Conservation (phyloP, 805 yeast genomes). For the Komagataella populi region DNA sequence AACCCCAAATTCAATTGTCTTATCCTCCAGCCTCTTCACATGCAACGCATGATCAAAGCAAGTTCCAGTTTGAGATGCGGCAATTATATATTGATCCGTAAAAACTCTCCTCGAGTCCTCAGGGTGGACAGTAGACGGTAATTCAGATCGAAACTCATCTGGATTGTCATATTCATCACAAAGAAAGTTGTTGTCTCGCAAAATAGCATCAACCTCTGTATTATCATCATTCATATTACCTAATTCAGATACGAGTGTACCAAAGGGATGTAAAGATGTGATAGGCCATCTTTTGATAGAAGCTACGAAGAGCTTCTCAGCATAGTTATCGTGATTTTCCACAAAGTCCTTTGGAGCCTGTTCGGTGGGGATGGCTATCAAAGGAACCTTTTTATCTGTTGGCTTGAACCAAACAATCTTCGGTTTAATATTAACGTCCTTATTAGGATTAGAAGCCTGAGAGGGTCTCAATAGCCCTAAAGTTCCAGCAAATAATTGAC, state of each 20-base stretch:
- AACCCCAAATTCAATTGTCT: slow-evolving; percentile 68
- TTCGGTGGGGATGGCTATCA: slow-evolving; percentile 96
- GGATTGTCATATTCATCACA: slow-evolving; percentile 57
- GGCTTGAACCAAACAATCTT: slow-evolving; percentile 99
- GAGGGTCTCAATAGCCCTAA: slow-evolving; percentile 91
- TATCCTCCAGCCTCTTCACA: slow-evolving; percentile 46
- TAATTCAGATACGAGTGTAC: slow-evolving; percentile 76
- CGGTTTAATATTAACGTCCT: slow-evolving; percentile 44
- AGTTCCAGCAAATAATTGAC: slow-evolving; percentile 91
- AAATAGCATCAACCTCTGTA: slow-evolving; percentile 77
- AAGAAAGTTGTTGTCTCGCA: slow-evolving; percentile 75
- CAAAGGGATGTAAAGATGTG: slow-evolving; percentile 95
- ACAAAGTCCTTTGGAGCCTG: slow-evolving; percentile 95
- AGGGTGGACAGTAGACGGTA: slow-evolving; percentile 18
- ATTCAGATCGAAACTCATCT: slow-evolving; percentile 10
- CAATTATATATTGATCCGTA: slow-evolving; percentile 45
- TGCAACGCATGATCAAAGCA: slow-evolving; percentile 73
- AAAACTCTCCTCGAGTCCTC: slow-evolving; percentile 34
- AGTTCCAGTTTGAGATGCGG: slow-evolving; percentile 43
- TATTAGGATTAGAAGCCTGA: slow-evolving; percentile 73
- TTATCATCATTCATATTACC: slow-evolving; percentile 68
- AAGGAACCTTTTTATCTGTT: slow-evolving; percentile 93
- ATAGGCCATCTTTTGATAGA: slow-evolving; percentile 98
- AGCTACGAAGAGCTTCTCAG: slow-evolving; percentile 79
- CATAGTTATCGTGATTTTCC: slow-evolving; percentile 76